Percentiles rank a stretch among this genome's conserved stretches.
Evolutionary conservation across 2,329 filamentous ascomycete genomes (phyloP).

Genomic region (Trichoderma harzianum): DNA sequence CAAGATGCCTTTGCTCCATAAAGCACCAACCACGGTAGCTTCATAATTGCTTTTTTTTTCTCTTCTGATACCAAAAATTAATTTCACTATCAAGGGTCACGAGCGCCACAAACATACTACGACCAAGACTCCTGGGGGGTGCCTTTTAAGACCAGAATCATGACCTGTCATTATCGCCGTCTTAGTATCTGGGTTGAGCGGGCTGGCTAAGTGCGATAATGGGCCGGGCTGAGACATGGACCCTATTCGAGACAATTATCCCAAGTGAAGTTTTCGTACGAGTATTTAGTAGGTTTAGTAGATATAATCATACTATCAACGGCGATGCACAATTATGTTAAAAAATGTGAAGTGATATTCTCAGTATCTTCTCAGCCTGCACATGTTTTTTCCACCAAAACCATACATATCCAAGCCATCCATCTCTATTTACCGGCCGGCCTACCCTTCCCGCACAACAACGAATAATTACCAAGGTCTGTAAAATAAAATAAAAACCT

Average conservation of each 20-base stretch:
- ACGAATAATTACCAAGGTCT: background rate
- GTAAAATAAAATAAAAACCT: background rate
- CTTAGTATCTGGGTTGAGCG: background rate
- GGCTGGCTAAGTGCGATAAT: background rate
- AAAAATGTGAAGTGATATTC: background rate
- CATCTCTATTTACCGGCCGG: background rate
- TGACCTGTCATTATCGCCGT: background rate
- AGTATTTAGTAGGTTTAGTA: background rate
- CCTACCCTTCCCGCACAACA: background rate
- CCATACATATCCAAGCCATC: constrained; percentile 9
- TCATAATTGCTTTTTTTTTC: background rate
- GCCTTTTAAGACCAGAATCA: background rate
- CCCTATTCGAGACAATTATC: background rate
- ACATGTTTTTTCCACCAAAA: background rate
- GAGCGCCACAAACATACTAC: background rate
- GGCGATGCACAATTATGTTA: background rate
- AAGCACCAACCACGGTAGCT: background rate
- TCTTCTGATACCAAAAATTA: background rate
- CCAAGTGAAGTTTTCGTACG: background rate
- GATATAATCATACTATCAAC: background rate
- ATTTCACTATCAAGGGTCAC: background rate
- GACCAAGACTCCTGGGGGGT: background rate
- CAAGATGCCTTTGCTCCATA: background rate
- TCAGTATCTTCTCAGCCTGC: background rate
- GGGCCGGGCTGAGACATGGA: background rate